Evolutionary conservation across 2,329 filamentous ascomycete genomes (phyloP), one percentile per base, ranked within the genome.

Genomic region (Rhinocladiella mackenziei): DNA sequence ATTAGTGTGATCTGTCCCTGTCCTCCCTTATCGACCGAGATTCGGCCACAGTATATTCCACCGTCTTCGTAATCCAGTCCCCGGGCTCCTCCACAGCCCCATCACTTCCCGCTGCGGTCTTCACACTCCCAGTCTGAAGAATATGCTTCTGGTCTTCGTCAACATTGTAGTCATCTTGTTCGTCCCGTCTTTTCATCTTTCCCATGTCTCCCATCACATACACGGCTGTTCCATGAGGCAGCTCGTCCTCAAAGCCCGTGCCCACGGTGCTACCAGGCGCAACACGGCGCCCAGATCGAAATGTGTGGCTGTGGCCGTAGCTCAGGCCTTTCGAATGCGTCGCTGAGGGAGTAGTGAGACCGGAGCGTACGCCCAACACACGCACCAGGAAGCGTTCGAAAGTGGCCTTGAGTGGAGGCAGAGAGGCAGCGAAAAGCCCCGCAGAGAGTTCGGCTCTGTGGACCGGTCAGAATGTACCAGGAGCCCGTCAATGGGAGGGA

Each of bases 121-220:
- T 32, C 8, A 32, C 29, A 25, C 39, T 42, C 9, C 30, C 39
- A 10, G 36, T 8, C 17, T 42, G 28, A 9, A 42, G 30, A 14
- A 42, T 42, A 19, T 42, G 39, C 26, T 35, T 42, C 23, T 42
- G 39, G 18, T 42, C 39, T 35, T 42, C 39, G 8, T 42, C 39
- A 9, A 29, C 14, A 8, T n/a, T 40, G 13, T 30, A 14, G 11
- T 32, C 37, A 11, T 31, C 23, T 13, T 10, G n/a, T 11, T 19
- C 18, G 26, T 32, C 37, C n/a, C 23, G 14, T 8, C 13, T 30
- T 31, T 20, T 40, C 20, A 19, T 22, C 13, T 26, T 38, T 13
- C 35, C 35, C 35, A 6, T 20, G 23, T 19, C 37, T 14, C 26
- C 37, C 37, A 40, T 31, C 23, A 17, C 37, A 13, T 40, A 40